Base-by-base conservation (phyloP, 164 flowering plant genomes). In the Macadamia tetraphylla region DNA sequence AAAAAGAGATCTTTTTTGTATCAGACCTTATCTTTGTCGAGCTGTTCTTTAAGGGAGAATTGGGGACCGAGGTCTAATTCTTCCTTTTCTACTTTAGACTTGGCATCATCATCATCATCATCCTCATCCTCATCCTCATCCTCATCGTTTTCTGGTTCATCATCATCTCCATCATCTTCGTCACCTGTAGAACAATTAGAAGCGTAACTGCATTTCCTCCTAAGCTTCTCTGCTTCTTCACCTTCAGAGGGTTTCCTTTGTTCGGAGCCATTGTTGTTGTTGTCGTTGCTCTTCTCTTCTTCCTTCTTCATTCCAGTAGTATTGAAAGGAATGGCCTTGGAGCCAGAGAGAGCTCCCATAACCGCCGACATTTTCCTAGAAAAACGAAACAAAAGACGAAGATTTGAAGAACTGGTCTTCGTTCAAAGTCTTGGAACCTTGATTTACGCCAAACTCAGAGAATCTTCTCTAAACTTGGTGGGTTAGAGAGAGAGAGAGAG, bases 1-100 rank as follows among this genome's bases (percentile, higher is more conserved):
- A 14, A 52, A 57, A 52, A 29, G 18, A 53, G 14, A 64, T 2
- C 60, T 35, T 61, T 23, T 23, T 23, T 23, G 23, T 17, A 15
- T 11, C 1, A 53, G 31, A 84, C 85, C 78, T 82, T 82, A 67
- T 84, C 87, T 62, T 76, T 80, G 70, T 84, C 87, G 48, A 84
- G 73, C 73, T 82, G 84, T 60, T 84, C 87, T 62, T 84, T 82
- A 56, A 84, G 82, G 59, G 82, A 63, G 64, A 74, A 71, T 64
- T 74, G 85, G 56, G 85, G 85, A 12, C 87, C 87, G 51, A 81
- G 71, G 13, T 63, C 72, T 62, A 75, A 63, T 35, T 79, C 74
- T 23, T 57, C 62, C 23, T 35, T 35, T 35, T 60, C 63, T 7
- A 49, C 17, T 3, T 62, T 43, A 29, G 40, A 10, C 18, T 70